Evolutionary conservation across 192 early-diverging fungal species (phyloP).

Genomic region (Podochytrium sp.): DNA sequence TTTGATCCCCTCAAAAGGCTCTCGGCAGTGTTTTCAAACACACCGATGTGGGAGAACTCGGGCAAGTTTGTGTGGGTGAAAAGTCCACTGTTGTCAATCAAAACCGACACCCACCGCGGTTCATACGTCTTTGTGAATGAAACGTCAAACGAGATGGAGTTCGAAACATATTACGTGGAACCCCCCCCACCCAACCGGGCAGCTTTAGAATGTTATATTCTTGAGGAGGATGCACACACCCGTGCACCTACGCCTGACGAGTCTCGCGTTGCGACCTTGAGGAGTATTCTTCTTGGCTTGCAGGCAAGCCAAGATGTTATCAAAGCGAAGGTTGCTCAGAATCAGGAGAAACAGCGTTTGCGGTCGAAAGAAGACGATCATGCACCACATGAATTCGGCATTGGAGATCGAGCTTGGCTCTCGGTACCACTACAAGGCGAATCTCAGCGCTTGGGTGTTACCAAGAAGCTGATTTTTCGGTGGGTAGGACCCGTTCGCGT

Average conservation of each 20-base stretch:
- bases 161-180: too few relatives aligned
- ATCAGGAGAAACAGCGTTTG: neutral
- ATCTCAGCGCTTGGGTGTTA: neutral
- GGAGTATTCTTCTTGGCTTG: neutral
- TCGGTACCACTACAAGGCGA: neutral
- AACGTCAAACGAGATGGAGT: too few relatives aligned
- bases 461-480: neutral
- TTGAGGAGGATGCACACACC: neutral
- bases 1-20: too few relatives aligned
- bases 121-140: neutral
- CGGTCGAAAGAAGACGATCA: neutral
- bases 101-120: neutral
- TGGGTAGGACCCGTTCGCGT: conserved; percentile 1
- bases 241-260: neutral
- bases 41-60: neutral
- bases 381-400: neutral
- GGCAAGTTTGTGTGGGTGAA: neutral
- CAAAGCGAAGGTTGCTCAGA: neutral
- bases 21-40: too few relatives aligned
- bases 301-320: neutral
- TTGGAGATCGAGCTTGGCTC: neutral
- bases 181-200: neutral
- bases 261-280: neutral
- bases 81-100: neutral
- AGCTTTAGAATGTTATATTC: neutral